Conservation (phyloP, 2,329 filamentous ascomycete genomes). For the Hymenoscyphus infarciens region DNA sequence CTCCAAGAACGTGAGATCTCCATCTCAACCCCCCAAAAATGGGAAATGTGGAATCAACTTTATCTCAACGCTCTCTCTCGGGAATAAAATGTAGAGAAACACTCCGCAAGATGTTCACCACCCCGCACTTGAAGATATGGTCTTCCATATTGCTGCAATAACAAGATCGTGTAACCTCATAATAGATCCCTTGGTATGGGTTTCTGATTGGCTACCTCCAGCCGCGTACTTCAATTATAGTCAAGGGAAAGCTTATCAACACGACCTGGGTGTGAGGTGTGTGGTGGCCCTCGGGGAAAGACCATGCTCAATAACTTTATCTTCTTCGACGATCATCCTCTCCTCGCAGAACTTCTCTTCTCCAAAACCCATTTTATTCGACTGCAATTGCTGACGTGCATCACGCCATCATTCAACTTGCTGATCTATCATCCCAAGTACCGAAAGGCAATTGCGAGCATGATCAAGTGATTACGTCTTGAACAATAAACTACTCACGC, state of each 20-base stretch:
- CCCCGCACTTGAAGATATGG: neutral
- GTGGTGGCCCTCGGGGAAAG: constrained; percentile 1
- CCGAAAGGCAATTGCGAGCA: neutral
- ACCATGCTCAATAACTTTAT: neutral
- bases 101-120: neutral
- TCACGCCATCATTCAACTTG: neutral
- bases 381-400: neutral
- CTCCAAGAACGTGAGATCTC: constrained; percentile 4
- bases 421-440: neutral
- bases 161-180: constrained; percentile 7
- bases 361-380: neutral
- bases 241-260: constrained; percentile 13
- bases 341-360: neutral
- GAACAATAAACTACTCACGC: neutral
- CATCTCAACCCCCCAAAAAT: neutral
- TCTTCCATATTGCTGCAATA: constrained; percentile 12
- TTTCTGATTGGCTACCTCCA: neutral
- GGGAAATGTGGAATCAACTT: neutral
- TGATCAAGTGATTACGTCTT: constrained; percentile 1
- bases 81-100: neutral
- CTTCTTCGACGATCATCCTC: neutral
- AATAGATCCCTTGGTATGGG: neutral
- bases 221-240: constrained; percentile 11
- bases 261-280: neutral
- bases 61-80: neutral